Percentiles rank a stretch among this genome's conserved stretches.
These are phyloP conservation scores for Pseudozyma pruni DNA, from an alignment of 1,284 basidiomycete species.

Conservation along the genomic window DNA sequence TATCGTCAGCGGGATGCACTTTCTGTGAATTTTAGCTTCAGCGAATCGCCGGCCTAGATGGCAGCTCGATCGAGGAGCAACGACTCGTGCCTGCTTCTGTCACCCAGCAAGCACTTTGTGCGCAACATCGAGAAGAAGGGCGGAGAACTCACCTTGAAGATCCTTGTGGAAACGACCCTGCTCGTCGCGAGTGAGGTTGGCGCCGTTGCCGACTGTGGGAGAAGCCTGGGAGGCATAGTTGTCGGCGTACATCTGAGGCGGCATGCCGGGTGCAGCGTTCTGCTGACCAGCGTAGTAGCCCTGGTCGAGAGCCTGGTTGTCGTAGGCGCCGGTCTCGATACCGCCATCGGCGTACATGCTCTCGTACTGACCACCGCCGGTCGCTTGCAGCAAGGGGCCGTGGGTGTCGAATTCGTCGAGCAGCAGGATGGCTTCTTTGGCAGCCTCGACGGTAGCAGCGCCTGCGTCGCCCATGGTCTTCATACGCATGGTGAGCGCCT, in stretches of 20 bases:
- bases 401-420: constrained; percentile 67
- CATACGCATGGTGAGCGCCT: constrained; percentile 69
- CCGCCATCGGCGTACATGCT: constrained; percentile 50
- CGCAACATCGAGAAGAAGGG: background rate
- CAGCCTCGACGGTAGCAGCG: constrained; percentile 67
- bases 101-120: no score
- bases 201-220: constrained; percentile 27
- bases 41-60: background rate
- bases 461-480: constrained; percentile 69
- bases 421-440: constrained; percentile 66
- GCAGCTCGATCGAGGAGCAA: no score
- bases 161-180: constrained; percentile 47
- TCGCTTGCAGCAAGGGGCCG: constrained; percentile 49
- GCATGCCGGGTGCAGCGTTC: constrained; percentile 5
- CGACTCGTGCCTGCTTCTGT: no score
- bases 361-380: constrained; percentile 50
- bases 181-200: constrained; percentile 36
- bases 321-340: constrained; percentile 36
- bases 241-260: constrained; percentile 15
- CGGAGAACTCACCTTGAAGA: constrained; percentile 35
- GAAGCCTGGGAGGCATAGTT: constrained; percentile 25
- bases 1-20: constrained; percentile 9
- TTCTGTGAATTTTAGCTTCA: no score
- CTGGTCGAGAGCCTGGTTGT: constrained; percentile 27
- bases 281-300: constrained; percentile 40